phyloP scores from a whole-genome alignment of 2,329 filamentous ascomycete species.

The Oidium heveae region DNA sequence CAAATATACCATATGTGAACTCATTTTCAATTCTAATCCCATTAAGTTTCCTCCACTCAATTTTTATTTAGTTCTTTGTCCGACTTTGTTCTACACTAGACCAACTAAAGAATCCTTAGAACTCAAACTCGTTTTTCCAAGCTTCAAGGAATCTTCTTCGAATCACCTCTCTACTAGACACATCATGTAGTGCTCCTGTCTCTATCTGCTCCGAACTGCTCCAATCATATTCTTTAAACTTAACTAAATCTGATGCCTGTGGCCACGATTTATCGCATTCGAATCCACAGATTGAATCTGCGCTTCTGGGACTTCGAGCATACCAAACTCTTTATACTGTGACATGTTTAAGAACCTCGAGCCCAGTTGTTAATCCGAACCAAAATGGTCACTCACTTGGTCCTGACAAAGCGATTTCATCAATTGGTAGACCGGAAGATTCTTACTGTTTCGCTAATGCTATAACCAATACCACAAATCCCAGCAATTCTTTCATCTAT shows the following conservation, averaged over 20 bases:
- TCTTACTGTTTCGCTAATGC: conserved; percentile 62
- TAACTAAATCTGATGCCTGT: conserved; percentile 37
- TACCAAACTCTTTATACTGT: conserved; percentile 61
- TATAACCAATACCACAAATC: conserved; percentile 45
- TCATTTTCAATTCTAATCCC: too few relatives aligned
- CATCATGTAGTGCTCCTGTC: conserved; percentile 45
- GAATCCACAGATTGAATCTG: conserved; percentile 47
- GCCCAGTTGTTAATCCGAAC: conserved; percentile 7
- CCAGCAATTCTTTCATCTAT: conserved; percentile 59
- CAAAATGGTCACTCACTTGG: too few relatives aligned
- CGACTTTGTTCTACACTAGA: too few relatives aligned
- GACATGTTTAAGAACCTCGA: conserved; percentile 37
- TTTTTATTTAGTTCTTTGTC: too few relatives aligned
- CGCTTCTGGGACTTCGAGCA: conserved; percentile 48
- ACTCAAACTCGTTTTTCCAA: conserved; percentile 65
- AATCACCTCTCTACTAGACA: conserved; percentile 56
- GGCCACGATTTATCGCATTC: conserved; percentile 38
- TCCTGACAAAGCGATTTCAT: too few relatives aligned
- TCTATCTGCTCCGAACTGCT: conserved; percentile 41
- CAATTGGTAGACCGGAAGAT: neutral
- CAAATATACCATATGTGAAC: too few relatives aligned
- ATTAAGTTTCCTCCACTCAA: too few relatives aligned
- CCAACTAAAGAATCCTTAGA: conserved; percentile 21
- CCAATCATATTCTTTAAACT: conserved; percentile 33
- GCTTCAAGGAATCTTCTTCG: conserved; percentile 42